Evolutionary conservation across 2,329 filamentous ascomycete species (phyloP).

Genomic region (Cladophialophora exuberans): DNA sequence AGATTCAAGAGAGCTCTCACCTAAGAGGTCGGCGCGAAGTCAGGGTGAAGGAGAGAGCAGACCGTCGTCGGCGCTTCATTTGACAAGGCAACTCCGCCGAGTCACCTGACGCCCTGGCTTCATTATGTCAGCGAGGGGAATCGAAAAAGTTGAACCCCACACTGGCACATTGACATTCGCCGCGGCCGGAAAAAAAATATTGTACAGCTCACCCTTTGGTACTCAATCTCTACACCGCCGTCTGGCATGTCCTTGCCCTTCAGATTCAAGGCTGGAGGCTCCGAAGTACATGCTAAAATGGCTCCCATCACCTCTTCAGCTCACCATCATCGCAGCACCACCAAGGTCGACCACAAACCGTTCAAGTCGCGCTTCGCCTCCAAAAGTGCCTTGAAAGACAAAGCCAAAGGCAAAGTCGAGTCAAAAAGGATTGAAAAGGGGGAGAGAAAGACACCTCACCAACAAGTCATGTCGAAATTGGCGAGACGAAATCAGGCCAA

Average conservation of each 20-base stretch:
- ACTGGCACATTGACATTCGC: too few relatives aligned
- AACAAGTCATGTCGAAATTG: slow-evolving; percentile 97
- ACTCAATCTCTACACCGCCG: not conserved
- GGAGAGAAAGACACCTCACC: slow-evolving; percentile 83
- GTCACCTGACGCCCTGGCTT: too few relatives aligned
- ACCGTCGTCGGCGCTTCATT: too few relatives aligned
- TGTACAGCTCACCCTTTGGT: not conserved
- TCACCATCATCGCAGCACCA: slow-evolving; percentile 91
- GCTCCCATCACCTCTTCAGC: slow-evolving; percentile 64
- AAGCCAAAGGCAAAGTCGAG: slow-evolving; percentile 82
- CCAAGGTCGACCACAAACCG: slow-evolving; percentile 82
- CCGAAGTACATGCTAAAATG: slow-evolving; percentile 67
- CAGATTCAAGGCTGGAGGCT: slow-evolving; percentile 80
- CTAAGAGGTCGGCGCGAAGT: too few relatives aligned
- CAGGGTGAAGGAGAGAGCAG: too few relatives aligned
- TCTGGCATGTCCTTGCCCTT: slow-evolving; percentile 66
- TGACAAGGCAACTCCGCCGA: too few relatives aligned
- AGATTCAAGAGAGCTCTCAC: too few relatives aligned
- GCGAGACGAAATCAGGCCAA: slow-evolving; percentile 93
- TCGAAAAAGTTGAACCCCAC: too few relatives aligned
- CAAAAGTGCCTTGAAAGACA: slow-evolving; percentile 83
- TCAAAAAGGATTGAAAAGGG: slow-evolving; percentile 64
- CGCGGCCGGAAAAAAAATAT: slow-evolving; percentile 3
- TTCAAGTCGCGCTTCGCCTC: slow-evolving; percentile 93
- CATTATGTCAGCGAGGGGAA: too few relatives aligned